Evolutionary conservation across 106 monocot genomes (phyloP).

Genomic region (Hemerocallis citrina): DNA sequence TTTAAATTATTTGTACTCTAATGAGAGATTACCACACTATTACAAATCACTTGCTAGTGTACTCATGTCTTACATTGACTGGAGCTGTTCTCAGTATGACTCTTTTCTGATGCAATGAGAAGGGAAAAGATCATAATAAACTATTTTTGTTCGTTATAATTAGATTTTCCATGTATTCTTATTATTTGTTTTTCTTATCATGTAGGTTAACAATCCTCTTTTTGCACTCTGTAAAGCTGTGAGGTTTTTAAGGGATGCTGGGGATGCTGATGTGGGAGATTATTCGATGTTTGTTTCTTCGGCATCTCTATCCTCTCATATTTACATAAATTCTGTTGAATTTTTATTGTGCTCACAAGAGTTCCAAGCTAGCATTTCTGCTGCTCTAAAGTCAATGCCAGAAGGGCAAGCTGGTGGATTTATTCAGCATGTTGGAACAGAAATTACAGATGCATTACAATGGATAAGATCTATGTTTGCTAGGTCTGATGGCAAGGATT

Average conservation of each 20-base stretch:
- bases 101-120: too few species aligned
- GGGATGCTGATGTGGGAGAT: slow-evolving; percentile 12
- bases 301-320: slow-evolving; percentile 28
- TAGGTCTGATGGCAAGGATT: slow-evolving; percentile 6
- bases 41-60: too few species aligned
- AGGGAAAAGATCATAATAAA: too few species aligned
- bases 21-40: too few species aligned
- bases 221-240: slow-evolving; percentile 77
- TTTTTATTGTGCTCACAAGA: slow-evolving; percentile 43
- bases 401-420: slow-evolving; percentile 69
- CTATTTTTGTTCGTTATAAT: too few species aligned
- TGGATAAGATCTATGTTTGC: slow-evolving; percentile 39
- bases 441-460: slow-evolving; percentile 48
- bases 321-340: slow-evolving; percentile 26
- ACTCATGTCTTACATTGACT: too few species aligned
- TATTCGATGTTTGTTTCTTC: slow-evolving; percentile 23
- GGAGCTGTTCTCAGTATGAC: too few species aligned
- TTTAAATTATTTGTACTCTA: too few species aligned
- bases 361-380: slow-evolving; percentile 33
- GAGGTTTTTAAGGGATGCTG: slow-evolving; percentile 32
- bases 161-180: neutral
- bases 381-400: slow-evolving; percentile 69
- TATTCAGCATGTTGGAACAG: slow-evolving; percentile 52
- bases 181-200: slow-evolving; percentile 4
- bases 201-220: slow-evolving; percentile 69